Evolutionary conservation across 768 basidiomycete genomes (phyloP), one percentile per base, ranked within the genome.

Genomic region (Mycena maculata): DNA sequence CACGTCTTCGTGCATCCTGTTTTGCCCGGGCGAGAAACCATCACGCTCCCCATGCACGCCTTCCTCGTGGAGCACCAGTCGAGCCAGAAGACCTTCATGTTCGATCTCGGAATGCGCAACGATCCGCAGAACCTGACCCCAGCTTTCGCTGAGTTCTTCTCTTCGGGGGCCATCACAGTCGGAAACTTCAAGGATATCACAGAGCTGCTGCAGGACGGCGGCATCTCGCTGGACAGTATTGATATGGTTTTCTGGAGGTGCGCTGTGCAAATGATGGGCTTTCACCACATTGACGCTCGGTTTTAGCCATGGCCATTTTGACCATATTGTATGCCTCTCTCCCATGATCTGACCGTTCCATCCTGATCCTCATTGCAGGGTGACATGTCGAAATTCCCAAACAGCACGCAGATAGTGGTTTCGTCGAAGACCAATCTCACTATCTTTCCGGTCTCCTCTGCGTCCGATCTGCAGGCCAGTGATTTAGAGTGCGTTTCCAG

Each of bases 331-430:
- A 49, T 11, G 54, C 25, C 6, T 56, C 18, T 3, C 18, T 10
- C 13, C 47, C 16, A 30, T 30, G 36, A 18, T 12, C 16, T 12
- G 22, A n/a, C 27, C n/a, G 30, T 25, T 27, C 13, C 16, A 28
- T 11, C 22, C 48, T 54, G 16, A 67, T 18, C 18, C 12, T 3
- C 13, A 13, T 36, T 36, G 2, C 4, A 22, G 59, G 69, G 67
- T 20, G 70, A 71, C 27, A 68, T 71, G 70, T 64, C 70, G 6
- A 71, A 67, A 25, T 71, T 67, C 38, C 70, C 70, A 2, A 58
- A 33, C 8, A 47, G 57, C n/a, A 62, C 56, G 0, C n/a, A 64
- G 8, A 48, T 71, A 7, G 23, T 71, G 9, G 55, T 68, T 18
- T 53, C 47, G 11, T n/a, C 23, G 4, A 42, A 42, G 23, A 71